Base-by-base conservation (phyloP, 768 basidiomycete genomes). In the Mycena pura region DNA sequence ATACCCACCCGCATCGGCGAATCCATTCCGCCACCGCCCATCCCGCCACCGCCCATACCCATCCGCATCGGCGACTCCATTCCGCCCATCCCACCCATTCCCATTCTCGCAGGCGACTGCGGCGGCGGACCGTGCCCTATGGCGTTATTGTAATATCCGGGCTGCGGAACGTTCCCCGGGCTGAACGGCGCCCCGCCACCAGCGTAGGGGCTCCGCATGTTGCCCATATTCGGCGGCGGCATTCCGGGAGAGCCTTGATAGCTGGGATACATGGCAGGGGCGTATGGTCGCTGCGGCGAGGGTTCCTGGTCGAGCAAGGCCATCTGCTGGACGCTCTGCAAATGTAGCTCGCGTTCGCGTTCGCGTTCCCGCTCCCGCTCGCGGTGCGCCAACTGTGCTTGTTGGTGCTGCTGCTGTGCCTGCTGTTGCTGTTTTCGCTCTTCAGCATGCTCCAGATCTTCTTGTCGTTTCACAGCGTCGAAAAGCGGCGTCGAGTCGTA, bases 401-500 rank as follows among this genome's bases (percentile, higher is more conserved):
- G 71, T 13, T 69, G 70, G 44, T 72, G 70, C 47, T 66, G 67
- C 25, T 70, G 66, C 5, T 71, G 71, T 7, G 62, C 63, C 36
- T 73, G 74, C 19, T 68, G 69, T 28, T 75, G 75, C 43, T 72
- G 76, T 41, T 74, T 76, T 44, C 69, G 70, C 52, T 77, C 78
- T 44, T 76, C 72, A 17, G 71, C 73, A 24, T 73, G 74, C 63
- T 84, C 82, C 46, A 78, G 77, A 40, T 83, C 82, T 44, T 72
- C 73, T 53, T 79, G 76, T 58, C 79, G 81, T 63, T 82, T 84
- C 39, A 84, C 72, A 25, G 82, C 77, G 62, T 88, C 81, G 14
- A 81, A 75, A 6, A 92, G 82, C 5, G 78, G 79, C 11, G 86
- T 83, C 13, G 91, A 82, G 71, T 93, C 84, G 52, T 89, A 93